Base-by-base conservation (phyloP, 257 asterid genomes). In the Orobanche coerulescens region DNA sequence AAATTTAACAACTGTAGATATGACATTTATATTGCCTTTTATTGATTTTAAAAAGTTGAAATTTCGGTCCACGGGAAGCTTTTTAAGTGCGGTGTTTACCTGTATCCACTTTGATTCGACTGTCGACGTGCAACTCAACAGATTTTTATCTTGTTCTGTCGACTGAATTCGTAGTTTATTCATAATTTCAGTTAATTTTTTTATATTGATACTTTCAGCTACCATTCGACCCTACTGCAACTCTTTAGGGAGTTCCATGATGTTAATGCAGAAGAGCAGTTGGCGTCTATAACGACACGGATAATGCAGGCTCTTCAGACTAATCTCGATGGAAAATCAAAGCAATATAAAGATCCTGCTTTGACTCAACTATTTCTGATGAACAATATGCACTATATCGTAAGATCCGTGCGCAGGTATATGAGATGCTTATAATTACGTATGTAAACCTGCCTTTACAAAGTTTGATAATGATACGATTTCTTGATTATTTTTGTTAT, bases 331-430 rank as follows among this genome's bases (percentile, higher is more conserved):
- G 98, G 86, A 43, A 92, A 88, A 73, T 88, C 96, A 26, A 92
- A 88, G 82, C 95, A 88, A 64, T 92, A 88, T 67, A 92, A 85
- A 74, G 98, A 92, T 77, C 94, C 95, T 15, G 88, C 98, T 71
- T 64, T 92, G 71, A 88, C 98, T 48, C 98, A 92, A 59, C 73
- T 92, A 36, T 88, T 92, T 76, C 72, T 92, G 53, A 92, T 92
- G 98, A 92, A 88, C 76, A 92, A 92, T 60, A 78, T 88, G 46
- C 98, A 92, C 75, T 92, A 88, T 72, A 86, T 92, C 36, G 98
- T 88, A 26, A 81, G 98, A 92, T 86, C 95, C 39, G 95, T 92
- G 16, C 89, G 95, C 71, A 84, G 88, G 98, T 92, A 78, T 4
- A 69, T 44, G 57, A 14, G 7, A 4, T 66, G 62, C 34, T 68